These are phyloP conservation scores for Tulasnella sp. DNA, from an alignment of 768 basidiomycete species.

Conservation along the genomic window DNA sequence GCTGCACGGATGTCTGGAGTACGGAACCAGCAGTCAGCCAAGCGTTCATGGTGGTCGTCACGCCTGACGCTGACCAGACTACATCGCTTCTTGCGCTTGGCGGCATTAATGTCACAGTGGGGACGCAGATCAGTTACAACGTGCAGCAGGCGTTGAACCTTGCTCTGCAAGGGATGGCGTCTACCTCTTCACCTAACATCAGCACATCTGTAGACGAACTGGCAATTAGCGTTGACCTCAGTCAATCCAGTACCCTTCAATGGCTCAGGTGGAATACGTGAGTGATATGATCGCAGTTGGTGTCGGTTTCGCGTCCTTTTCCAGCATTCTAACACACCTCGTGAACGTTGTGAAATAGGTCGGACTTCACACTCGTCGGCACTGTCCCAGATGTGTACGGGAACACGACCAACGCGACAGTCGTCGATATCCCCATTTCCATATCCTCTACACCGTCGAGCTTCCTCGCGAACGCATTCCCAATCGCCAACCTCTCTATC, in stretches of 20 bases:
- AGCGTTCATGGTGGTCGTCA: not conserved
- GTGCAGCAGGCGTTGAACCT: not conserved
- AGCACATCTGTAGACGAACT: not conserved
- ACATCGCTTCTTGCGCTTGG: not conserved
- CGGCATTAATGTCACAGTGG: constrained; percentile 1
- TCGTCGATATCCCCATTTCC: not conserved
- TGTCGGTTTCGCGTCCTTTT: no score
- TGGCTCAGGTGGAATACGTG: not conserved
- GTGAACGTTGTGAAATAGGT: no score
- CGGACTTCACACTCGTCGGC: not conserved
- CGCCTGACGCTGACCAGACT: not conserved
- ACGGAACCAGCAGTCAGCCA: not conserved
- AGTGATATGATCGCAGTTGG: no score
- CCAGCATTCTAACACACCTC: no score
- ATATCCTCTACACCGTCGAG: not conserved
- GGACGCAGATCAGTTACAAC: not conserved
- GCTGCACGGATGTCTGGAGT: not conserved
- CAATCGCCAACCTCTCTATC: not conserved
- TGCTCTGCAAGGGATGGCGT: not conserved
- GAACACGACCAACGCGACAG: not conserved
- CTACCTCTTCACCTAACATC: not conserved
- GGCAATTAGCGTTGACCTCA: no score
- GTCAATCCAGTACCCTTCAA: no score
- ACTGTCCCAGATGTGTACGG: not conserved
- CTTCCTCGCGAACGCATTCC: no score